phyloP scores from a whole-genome alignment of 2,329 filamentous ascomycete genomes.

The Fusarium brachygibbosum region DNA sequence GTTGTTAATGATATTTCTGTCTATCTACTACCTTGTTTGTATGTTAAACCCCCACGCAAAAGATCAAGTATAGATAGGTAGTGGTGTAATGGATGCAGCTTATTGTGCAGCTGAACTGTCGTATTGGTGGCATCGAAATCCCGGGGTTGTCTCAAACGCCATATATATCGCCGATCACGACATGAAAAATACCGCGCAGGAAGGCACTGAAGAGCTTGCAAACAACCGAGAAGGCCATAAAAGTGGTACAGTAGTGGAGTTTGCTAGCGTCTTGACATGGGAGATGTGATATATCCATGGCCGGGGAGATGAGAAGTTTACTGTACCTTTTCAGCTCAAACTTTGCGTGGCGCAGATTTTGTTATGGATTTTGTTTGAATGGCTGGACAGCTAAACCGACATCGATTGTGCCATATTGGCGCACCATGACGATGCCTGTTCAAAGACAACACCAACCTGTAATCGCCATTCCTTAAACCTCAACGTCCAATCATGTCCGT shows the following conservation, averaged over 20 bases:
- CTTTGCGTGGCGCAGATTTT: background rate
- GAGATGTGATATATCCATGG: slow-evolving; percentile 3
- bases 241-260: slow-evolving; percentile 41
- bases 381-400: slow-evolving; percentile 8
- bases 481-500: slow-evolving; percentile 24
- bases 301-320: slow-evolving; percentile 1
- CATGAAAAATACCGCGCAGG: slow-evolving; percentile 32
- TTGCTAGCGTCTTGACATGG: slow-evolving; percentile 13
- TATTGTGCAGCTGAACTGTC: slow-evolving; percentile 3
- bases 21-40: background rate
- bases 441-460: slow-evolving; percentile 27
- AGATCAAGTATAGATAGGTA: background rate
- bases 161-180: slow-evolving; percentile 46
- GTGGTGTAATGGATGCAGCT: slow-evolving; percentile 17
- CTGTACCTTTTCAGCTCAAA: background rate
- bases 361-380: background rate
- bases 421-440: slow-evolving; percentile 34
- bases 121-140: slow-evolving; percentile 36
- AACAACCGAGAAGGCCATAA: slow-evolving; percentile 24
- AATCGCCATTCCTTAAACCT: slow-evolving; percentile 5
- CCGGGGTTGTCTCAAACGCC: slow-evolving; percentile 35
- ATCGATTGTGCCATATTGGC: slow-evolving; percentile 40
- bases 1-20: background rate
- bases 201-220: slow-evolving; percentile 25
- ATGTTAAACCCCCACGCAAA: slow-evolving; percentile 17